Evolutionary conservation across 2,329 filamentous ascomycete species (phyloP), one percentile per base, ranked within the genome.

Genomic region (Epichloe amarillans): DNA sequence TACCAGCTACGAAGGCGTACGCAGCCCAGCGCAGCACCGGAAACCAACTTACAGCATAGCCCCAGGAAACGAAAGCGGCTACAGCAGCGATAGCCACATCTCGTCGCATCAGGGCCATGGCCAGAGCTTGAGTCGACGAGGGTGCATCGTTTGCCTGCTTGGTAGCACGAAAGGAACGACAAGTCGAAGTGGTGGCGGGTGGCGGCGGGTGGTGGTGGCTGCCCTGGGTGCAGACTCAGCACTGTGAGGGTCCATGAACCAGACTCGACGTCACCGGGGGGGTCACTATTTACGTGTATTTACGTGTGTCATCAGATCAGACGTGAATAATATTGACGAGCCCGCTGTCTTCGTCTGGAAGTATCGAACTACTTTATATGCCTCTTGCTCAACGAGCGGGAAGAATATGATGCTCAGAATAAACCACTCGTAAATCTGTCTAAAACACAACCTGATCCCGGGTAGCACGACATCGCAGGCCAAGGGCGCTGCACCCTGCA

Each of bases 31-130:
- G 88, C 57, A 97, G 73, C 53, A 82, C 72, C 33, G 91, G 89
- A 60, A 89, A 74, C 83, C 86, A 94, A 71, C 86, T 83, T 58
- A 88, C 83, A 53, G 84, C 77, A 66, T 90, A 84, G 55, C 87
- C 86, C 91, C 91, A 97, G 64, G 88, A 84, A 65, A 96, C 73
- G 68, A 95, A 88, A 66, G 75, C 77, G 66, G 76, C 81, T 65
- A 84, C 66, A 66, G 76, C 77, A 66, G 82, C 81, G 68, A 86
- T 67, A 65, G 80, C 75, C 67, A 83, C 75, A 77, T 89, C 77
- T 75, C 79, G 81, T 71, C 80, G 79, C 74, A 80, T 80, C 72
- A 88, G 75, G 75, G 80, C 82, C 84, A 86, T 82, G 68, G 62
- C 63, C 65, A 59, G 56, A 58, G 58, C 60, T 57, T 58, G 59